Evolutionary conservation across 345 rosid genomes (phyloP).

Genomic region (Dipteronia sinensis): DNA sequence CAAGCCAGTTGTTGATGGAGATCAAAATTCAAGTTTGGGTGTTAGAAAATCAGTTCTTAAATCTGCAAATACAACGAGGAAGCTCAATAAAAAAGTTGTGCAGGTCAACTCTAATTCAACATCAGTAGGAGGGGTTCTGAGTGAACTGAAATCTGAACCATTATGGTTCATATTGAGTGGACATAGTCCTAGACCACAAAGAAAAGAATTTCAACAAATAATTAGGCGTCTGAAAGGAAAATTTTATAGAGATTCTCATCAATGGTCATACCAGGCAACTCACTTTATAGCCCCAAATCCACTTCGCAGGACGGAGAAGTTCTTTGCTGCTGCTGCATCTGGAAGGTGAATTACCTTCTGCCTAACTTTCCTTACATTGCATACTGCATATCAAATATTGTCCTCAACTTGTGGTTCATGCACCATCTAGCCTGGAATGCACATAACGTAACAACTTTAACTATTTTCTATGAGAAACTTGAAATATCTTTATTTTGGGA

Average conservation of each 20-base stretch:
- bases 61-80: constrained; percentile 25
- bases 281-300: constrained; percentile 77
- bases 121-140: constrained; percentile 21
- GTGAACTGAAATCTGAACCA: constrained; percentile 40
- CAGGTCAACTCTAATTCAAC: constrained; percentile 27
- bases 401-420: constrained; percentile 5
- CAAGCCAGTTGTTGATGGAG: constrained; percentile 29
- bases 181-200: constrained; percentile 46
- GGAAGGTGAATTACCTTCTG: constrained; percentile 41
- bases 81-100: constrained; percentile 32
- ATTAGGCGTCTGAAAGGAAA: constrained; percentile 71
- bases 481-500: not conserved
- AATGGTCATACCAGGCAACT: constrained; percentile 97
- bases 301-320: constrained; percentile 83
- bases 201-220: constrained; percentile 72
- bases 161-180: constrained; percentile 72
- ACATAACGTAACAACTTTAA: not conserved
- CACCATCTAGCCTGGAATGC: not conserved
- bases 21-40: constrained; percentile 22
- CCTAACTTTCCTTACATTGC: constrained; percentile 15
- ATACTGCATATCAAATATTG: not conserved
- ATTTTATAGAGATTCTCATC: constrained; percentile 86
- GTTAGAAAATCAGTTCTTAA: constrained; percentile 30
- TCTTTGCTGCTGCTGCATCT: constrained; percentile 65
- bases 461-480: not conserved